Evolutionary conservation across 495 filamentous ascomycete species (phyloP).

Genomic region (Neurospora tetrasperma): DNA sequence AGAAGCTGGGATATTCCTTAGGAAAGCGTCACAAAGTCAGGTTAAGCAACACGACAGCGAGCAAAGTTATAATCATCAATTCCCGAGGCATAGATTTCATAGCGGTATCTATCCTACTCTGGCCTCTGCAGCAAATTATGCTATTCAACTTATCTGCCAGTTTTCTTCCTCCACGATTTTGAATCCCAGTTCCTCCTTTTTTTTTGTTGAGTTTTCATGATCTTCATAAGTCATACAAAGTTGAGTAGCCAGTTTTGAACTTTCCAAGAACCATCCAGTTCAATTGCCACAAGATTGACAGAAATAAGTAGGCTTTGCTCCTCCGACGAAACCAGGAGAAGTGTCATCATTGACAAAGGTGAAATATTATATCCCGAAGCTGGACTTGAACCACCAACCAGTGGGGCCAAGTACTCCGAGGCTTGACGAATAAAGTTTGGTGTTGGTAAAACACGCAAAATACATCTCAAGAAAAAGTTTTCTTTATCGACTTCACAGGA

Average conservation of each 20-base stretch:
- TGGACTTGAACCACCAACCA: constrained; percentile 1
- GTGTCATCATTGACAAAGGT: not conserved
- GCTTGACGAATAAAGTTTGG: not conserved
- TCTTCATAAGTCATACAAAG: not conserved
- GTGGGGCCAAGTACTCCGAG: not conserved
- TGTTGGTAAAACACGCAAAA: not conserved
- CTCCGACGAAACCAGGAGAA: not conserved
- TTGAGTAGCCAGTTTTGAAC: not conserved
- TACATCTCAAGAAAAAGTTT: not conserved
- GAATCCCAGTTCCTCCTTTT: not conserved
- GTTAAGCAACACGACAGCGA: too few species aligned
- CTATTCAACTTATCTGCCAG: not conserved
- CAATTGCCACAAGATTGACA: constrained; percentile 2
- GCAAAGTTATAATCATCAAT: not conserved
- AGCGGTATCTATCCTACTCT: not conserved
- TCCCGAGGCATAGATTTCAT: not conserved
- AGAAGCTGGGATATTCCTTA: too few species aligned
- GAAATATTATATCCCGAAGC: constrained; percentile 4
- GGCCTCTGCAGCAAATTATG: not conserved
- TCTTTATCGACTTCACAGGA: not conserved
- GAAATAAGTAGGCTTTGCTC: not conserved
- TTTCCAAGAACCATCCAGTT: not conserved
- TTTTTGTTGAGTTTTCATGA: not conserved
- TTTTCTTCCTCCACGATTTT: not conserved
- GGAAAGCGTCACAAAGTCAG: too few species aligned